A percentile compares a stretch with the other conserved stretches of the same genome.
phyloP scores from a whole-genome alignment of 306 rosid species.

The Fagus sylvatica region DNA sequence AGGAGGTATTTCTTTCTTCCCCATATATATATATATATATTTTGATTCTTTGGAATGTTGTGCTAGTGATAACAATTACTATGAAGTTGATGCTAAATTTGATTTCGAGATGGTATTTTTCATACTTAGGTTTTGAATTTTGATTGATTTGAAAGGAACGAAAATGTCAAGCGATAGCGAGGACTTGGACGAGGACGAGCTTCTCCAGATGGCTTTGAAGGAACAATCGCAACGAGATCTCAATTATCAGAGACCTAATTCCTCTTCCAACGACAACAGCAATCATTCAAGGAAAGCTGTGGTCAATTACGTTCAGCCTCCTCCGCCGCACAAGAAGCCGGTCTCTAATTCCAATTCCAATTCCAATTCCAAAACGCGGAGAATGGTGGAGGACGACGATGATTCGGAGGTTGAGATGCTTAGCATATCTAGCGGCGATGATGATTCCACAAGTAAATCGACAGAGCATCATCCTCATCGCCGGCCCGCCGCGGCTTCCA shows the following conservation, averaged over 20 bases:
- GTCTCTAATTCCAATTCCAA: too few species aligned
- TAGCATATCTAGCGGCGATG: constrained; percentile 97
- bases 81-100: too few species aligned
- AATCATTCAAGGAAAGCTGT: constrained; percentile 66
- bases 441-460: constrained; percentile 52
- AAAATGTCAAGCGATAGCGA: constrained; percentile 90
- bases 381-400: constrained; percentile 73
- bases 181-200: constrained; percentile 81
- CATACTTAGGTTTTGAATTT: too few species aligned
- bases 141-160: not conserved
- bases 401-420: constrained; percentile 98
- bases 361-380: too few species aligned
- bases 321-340: constrained; percentile 42
- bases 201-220: constrained; percentile 89
- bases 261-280: constrained; percentile 26
- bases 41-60: too few species aligned
- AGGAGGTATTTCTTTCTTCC: too few species aligned
- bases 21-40: too few species aligned
- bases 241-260: constrained; percentile 60
- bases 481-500: constrained; percentile 26
- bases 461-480: constrained; percentile 30
- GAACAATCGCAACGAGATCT: constrained; percentile 84
- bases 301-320: constrained; percentile 86
- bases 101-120: too few species aligned
- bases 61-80: too few species aligned